Conservation (phyloP, 1,284 basidiomycete genomes). For the Pisolithus thermaeus region DNA sequence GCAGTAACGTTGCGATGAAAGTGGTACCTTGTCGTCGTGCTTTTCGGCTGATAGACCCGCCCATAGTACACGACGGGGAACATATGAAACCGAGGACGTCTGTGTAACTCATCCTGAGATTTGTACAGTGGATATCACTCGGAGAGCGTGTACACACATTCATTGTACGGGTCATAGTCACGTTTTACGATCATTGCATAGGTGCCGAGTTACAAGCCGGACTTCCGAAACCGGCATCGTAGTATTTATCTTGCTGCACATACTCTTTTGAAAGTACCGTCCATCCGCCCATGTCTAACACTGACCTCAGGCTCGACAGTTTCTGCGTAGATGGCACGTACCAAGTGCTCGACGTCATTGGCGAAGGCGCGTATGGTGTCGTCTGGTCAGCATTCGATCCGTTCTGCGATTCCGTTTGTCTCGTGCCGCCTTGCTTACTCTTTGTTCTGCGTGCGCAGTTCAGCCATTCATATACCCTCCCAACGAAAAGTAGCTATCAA, state of each 20-base stretch:
- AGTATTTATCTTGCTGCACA: too few species aligned
- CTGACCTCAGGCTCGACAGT: slow-evolving; percentile 23
- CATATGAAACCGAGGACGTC: not conserved
- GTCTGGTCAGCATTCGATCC: slow-evolving; percentile 46
- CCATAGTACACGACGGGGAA: not conserved
- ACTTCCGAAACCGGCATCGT: not conserved
- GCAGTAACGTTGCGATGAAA: too few species aligned
- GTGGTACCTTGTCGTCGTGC: too few species aligned
- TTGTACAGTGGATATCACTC: too few species aligned
- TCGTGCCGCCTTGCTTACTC: not conserved
- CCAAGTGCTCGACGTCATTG: slow-evolving; percentile 85
- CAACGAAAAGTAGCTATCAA: slow-evolving; percentile 72
- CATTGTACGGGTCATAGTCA: not conserved
- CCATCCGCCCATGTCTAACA: slow-evolving; percentile 10
- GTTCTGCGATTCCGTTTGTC: not conserved
- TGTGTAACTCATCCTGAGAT: not conserved
- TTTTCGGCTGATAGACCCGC: too few species aligned
- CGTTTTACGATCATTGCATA: not conserved
- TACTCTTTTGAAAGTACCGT: too few species aligned
- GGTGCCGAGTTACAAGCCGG: not conserved
- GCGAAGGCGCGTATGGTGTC: slow-evolving; percentile 84
- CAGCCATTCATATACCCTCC: slow-evolving; percentile 61
- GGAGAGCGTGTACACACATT: too few species aligned
- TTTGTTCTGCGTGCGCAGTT: slow-evolving; percentile 34
- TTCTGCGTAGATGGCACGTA: slow-evolving; percentile 52